Conservation (phyloP, 768 basidiomycete species). For the Trametes elegans region DNA sequence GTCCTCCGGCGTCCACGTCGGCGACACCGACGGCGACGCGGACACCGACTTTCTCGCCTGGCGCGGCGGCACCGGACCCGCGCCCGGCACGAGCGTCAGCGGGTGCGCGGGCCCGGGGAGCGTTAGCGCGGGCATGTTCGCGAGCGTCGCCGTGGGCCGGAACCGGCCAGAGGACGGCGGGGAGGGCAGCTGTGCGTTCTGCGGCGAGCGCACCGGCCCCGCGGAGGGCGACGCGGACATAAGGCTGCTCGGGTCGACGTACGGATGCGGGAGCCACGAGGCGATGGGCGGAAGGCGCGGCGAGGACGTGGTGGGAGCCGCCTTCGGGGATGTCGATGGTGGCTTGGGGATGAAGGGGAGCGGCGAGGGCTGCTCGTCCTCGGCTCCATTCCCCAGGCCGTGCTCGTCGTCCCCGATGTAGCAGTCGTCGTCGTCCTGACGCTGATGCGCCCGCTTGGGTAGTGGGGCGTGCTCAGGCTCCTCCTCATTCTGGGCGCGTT, state of each 20-base stretch:
- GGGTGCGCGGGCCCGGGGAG: slow-evolving; percentile 53
- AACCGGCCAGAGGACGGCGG: slow-evolving; percentile 35
- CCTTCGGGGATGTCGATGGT: background rate
- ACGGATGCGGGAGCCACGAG: slow-evolving; percentile 53
- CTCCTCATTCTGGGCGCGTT: slow-evolving; percentile 11
- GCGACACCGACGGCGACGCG: slow-evolving; percentile 25
- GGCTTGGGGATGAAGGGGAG: slow-evolving; percentile 10
- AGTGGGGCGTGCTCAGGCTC: background rate
- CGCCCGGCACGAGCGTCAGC: slow-evolving; percentile 38
- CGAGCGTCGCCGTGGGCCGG: slow-evolving; percentile 24
- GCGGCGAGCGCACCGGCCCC: slow-evolving; percentile 7
- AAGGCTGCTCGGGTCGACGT: slow-evolving; percentile 30
- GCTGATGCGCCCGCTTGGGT: background rate
- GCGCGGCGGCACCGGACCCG: slow-evolving; percentile 23
- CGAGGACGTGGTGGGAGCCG: slow-evolving; percentile 16
- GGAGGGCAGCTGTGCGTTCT: slow-evolving; percentile 33
- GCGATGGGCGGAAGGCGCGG: slow-evolving; percentile 65
- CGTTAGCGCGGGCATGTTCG: slow-evolving; percentile 46
- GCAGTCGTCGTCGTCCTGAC: slow-evolving; percentile 14
- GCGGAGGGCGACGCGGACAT: slow-evolving; percentile 11
- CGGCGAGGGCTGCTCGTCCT: slow-evolving; percentile 25
- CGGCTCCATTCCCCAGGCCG: slow-evolving; percentile 15
- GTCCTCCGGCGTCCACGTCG: slow-evolving; percentile 55
- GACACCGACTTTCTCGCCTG: slow-evolving; percentile 23
- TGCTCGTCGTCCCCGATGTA: slow-evolving; percentile 23